Evolutionary conservation across 2,329 filamentous ascomycete genomes (phyloP), one percentile per base, ranked within the genome.

Genomic region (Teratosphaeria viscida): DNA sequence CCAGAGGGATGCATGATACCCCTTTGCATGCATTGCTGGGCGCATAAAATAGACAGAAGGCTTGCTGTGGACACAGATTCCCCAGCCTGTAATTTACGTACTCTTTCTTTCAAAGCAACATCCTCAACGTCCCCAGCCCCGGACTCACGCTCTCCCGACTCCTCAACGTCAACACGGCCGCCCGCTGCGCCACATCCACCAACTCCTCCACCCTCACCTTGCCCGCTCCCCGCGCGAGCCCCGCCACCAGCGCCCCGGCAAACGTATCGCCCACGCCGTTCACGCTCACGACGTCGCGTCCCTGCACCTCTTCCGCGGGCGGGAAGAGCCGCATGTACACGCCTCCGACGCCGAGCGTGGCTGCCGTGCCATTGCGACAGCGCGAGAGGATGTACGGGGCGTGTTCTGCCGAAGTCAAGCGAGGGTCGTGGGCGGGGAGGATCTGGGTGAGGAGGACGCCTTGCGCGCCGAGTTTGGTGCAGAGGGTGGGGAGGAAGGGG

Each of bases 241-340:
- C 90, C 1, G 90, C 87, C n/a, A 96, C 78, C 59, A 96, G 67
- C 14, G 91, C 87, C 0, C 92, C 94, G 8, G 95, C 78, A 72
- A 97, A 92, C 0, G 94, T 96, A 74, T 99, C 94, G 0, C 94
- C 94, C 2, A 90, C 91, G 0, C 92, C 94, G 71, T 97, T 97
- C 10, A 97, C 92, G 54, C 90, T 96, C 1, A 92, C 85, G 1
- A 95, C 80, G 29, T 94, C 84, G 23, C 81, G 75, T 0, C 77
- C 73, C 2, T 66, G 60, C 5, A 96, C 80, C 16, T 78, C 75
- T 70, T 88, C 85, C 0, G 82, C 82, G 0, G 88, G 79, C 0
- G 88, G 84, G 71, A 90, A 76, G 0, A 86, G 71, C 5, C 85
- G 75, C 86, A 96, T 91, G 69, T 96, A 96, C 2, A 96, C 80